Percentiles rank a stretch among this genome's conserved stretches.
Evolutionary conservation across 257 asterid genomes (phyloP).

Genomic region (Solanum virginianum): DNA sequence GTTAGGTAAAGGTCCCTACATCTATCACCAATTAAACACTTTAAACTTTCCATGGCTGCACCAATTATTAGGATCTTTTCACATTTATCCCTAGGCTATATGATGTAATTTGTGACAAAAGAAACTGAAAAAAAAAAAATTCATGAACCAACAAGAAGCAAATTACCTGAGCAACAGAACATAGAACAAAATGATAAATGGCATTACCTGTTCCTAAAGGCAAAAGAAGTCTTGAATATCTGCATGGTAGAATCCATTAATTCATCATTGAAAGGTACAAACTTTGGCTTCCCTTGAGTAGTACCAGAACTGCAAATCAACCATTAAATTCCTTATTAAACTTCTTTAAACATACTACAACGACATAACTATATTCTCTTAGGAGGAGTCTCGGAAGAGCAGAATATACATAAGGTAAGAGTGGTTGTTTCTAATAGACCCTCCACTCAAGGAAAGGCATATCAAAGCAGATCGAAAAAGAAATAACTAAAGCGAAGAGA

Average conservation of each 20-base stretch:
- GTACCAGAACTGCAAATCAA: conserved; percentile 78
- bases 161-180: background rate
- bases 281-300: conserved; percentile 94
- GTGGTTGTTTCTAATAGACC: background rate
- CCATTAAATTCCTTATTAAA: background rate
- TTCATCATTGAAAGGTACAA: conserved; percentile 94
- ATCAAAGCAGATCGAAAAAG: background rate
- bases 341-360: background rate
- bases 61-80: background rate
- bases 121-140: background rate
- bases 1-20: background rate
- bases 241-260: conserved; percentile 82
- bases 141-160: background rate
- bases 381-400: background rate
- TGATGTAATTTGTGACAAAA: background rate
- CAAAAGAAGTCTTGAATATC: conserved; percentile 71
- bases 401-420: background rate
- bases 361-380: background rate
- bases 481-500: background rate
- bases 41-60: background rate
- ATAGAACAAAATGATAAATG: background rate
- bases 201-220: conserved; percentile 72
- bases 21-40: background rate
- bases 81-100: background rate
- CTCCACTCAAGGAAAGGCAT: background rate